Conservation (phyloP, 148 eudicot species). For the Hydrangea macrophylla region DNA sequence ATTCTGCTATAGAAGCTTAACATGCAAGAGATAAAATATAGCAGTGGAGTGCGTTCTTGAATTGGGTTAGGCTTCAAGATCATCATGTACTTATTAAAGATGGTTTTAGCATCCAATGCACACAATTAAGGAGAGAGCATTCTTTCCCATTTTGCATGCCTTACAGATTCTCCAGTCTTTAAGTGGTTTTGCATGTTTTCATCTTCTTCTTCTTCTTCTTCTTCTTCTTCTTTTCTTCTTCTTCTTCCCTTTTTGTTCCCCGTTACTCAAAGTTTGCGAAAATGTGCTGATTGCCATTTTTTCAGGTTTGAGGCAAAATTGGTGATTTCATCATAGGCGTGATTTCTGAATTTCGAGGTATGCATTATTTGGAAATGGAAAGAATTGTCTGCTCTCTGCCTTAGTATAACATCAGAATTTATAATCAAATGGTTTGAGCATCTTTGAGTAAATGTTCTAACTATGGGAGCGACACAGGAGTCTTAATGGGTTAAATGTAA, state of each 20-base stretch:
- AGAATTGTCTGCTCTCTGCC: slow-evolving; percentile 3
- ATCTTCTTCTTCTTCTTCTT: background rate
- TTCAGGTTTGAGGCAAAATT: slow-evolving; percentile 66
- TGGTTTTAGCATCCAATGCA: too few relatives aligned
- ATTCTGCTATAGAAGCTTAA: too few relatives aligned
- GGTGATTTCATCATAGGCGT: slow-evolving; percentile 66
- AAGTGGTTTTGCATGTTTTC: background rate
- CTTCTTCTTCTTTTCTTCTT: too few relatives aligned
- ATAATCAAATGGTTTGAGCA: background rate
- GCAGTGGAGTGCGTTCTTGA: too few relatives aligned
- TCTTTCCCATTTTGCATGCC: too few relatives aligned
- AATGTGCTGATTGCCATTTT: slow-evolving; percentile 5
- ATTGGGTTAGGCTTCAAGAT: too few relatives aligned
- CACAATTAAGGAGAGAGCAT: too few relatives aligned
- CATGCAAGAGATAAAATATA: too few relatives aligned
- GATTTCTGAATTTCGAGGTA: slow-evolving; percentile 72
- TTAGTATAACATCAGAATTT: too few relatives aligned
- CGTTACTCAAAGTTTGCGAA: too few relatives aligned
- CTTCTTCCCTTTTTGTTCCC: too few relatives aligned
- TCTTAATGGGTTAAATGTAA: background rate
- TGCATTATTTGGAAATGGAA: background rate
- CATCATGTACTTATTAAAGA: too few relatives aligned
- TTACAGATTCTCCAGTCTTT: background rate
- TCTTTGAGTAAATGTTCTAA: background rate
- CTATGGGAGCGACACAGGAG: background rate